Base-by-base conservation (phyloP, 2,329 filamentous ascomycete genomes). In the Exophiala dermatitidis region DNA sequence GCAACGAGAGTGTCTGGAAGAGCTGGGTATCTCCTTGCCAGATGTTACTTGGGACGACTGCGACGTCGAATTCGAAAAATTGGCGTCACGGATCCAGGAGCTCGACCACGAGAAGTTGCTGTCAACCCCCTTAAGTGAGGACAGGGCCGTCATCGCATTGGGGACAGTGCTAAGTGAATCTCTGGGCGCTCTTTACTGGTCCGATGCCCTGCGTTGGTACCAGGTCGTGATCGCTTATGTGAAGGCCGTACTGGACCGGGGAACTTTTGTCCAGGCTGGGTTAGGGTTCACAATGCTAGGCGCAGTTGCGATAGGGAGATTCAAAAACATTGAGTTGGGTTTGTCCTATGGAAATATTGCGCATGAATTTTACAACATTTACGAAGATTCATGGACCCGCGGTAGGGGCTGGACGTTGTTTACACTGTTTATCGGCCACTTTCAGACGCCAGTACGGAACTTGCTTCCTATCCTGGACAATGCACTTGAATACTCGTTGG, bases 41-140 rank as follows among this genome's bases (percentile, higher is more conserved):
- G 75, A 83, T 1, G 73, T 81, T 2, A 84, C 84, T 1, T 90
- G 83, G 66, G 83, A 90, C 61, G 81, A 85, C 61, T 94, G 88
- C 63, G 90, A 96, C 65, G 71, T 73, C 12, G 81, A 85, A 50
- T 95, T 93, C 62, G 77, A 83, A 60, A 74, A 77, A 48, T 71
- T 85, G 12, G 77, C 79, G n/a, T 67, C 75, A 2, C 77, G 77
- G 63, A 77, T 90, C 8, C 77, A 79, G 64, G 76, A 72, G 40
- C 78, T 78, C 68, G 82, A 82, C 41, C 72, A 70, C 31, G 65
- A 68, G 6, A 64, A 65, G 26, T 60, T 74, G 41, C 61, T 71
- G 33, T 62, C 67, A 26, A 68, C 66, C 45, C 70, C 74, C 4
- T 56, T 72, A 38, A 73, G 70, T 59, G 66, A 72, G 42, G 72